phyloP scores from a whole-genome alignment of 306 rosid species.

The Prunus persica region DNA sequence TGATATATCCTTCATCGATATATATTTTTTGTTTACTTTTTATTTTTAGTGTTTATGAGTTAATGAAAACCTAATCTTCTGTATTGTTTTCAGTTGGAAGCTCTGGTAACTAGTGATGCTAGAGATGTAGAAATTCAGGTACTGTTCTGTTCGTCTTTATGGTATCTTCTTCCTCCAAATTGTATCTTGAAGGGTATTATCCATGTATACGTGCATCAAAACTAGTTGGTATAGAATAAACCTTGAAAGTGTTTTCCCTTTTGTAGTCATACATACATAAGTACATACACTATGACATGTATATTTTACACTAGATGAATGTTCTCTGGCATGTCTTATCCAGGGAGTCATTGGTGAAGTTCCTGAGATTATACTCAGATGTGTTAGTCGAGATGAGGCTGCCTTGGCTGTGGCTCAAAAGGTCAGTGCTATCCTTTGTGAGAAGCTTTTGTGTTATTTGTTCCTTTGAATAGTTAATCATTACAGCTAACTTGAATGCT shows the following conservation, averaged over 20 bases:
- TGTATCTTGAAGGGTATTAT: neutral
- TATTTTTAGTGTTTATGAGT: neutral
- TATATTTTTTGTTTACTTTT: neutral
- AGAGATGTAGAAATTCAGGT: conserved; percentile 89
- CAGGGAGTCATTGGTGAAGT: conserved; percentile 86
- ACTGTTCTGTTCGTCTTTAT: neutral
- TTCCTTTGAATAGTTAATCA: conserved; percentile 2
- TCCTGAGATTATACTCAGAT: conserved; percentile 87
- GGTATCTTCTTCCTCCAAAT: neutral
- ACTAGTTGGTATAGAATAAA: neutral
- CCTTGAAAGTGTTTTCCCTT: neutral
- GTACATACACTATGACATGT: neutral
- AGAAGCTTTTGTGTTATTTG: conserved; percentile 3
- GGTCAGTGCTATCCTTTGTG: conserved; percentile 38
- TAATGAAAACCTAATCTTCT: conserved; percentile 6
- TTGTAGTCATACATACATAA: neutral
- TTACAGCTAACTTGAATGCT: conserved; percentile 13
- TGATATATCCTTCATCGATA: neutral
- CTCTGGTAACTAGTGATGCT: conserved; percentile 63
- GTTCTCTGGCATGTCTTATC: conserved; percentile 14
- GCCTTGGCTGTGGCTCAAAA: conserved; percentile 98
- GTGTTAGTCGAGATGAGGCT: conserved; percentile 96
- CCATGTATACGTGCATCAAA: neutral
- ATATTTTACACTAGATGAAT: neutral
- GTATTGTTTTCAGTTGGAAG: conserved; percentile 69